Base-by-base conservation (phyloP, 768 basidiomycete species). In the Dioszegia hungarica region DNA sequence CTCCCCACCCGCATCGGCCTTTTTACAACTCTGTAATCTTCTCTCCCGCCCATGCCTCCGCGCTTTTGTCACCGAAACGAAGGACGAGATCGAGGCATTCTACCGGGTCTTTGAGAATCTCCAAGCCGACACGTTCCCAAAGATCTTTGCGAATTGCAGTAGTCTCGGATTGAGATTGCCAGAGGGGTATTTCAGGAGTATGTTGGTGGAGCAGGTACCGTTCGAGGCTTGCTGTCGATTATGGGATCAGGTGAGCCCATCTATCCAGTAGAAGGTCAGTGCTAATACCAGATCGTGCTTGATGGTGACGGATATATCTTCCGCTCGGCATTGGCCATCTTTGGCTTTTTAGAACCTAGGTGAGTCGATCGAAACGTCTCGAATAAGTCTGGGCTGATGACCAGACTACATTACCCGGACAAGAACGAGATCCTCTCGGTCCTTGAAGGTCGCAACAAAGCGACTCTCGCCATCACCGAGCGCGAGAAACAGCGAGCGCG, bases 271-370 rank as follows among this genome's bases (percentile, higher is more conserved):
- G 3, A n/a, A 10, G 40, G 25, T 25, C 22, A 28, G 5, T 36
- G 54, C 37, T 20, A 14, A 29, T 29, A 12, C 1, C 37, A 70
- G 65, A 71, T 75, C 52, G 52, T 73, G 22, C 60, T 75, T 0
- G 72, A 75, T 55, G 74, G 74, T 1, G 74, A 75, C 51, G 67
- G 70, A 5, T 70, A 66, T 41, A 72, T 75, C 33, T 74, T 75
- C 47, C 61, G 74, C 40, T 63, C 71, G 5, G 68, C 68, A 25
- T 50, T 75, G 25, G 72, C 70, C 17, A 74, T 75, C 56, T 67
- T 75, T 31, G 71, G 70, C 2, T 70, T 75, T 46, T 64, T 75
- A 20, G 74, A 75, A 40, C 74, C 74, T 19, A 59, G 70, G 72
- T 70, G 40, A 61, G 64, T 59, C 19, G n/a, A n/a, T n/a, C n/a